Base-by-base conservation (phyloP, 352 stramenopile species). In the Pythium sukuiense region DNA sequence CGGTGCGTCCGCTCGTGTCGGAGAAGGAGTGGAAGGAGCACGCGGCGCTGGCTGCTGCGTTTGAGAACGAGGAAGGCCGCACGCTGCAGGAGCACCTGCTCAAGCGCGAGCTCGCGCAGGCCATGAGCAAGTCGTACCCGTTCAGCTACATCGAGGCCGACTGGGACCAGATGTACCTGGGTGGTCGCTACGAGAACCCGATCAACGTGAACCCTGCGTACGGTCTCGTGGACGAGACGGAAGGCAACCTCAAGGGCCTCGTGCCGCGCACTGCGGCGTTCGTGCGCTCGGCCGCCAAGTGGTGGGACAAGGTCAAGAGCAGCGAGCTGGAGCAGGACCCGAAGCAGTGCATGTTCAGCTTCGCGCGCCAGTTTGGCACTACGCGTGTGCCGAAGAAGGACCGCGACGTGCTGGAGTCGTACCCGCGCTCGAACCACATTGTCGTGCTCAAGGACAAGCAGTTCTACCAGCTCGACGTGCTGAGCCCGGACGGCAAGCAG, bases 61-160 rank as follows among this genome's bases (percentile, higher is more conserved):
- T 91, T 63, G 71, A 80, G 35, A 61, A 27, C 16, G 59, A 56
- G 5, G 68, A 79, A 50, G 74, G 74, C 18, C 74, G 74, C 39
- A 35, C 59, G 50, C 59, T 81, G 46, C 74, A 81, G 56, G 73
- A 79, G 32, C 46, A 70, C 20, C 56, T 81, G 56, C 60, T 81
- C 62, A 78, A 81, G 70, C 70, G 72, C 48, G 71, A 95, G 66
- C 80, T 94, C 27, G 68, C 79, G 30, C 83, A 95, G 49, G 76
- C 78, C 35, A 88, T 87, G 78, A 86, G 85, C 62, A 87, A 87
- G 52, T 80, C 80, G 56, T 97, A 97, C 69, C 91, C 92, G 20
- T 96, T 92, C 82, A 97, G 86, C 76, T 98, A 97, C 87, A 97
- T 98, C 59, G 92, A 98, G 66, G 70, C 80, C 33, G 89, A 95